Base-by-base conservation (phyloP, 805 yeast genomes). In the Babjeviella inositovora region DNA sequence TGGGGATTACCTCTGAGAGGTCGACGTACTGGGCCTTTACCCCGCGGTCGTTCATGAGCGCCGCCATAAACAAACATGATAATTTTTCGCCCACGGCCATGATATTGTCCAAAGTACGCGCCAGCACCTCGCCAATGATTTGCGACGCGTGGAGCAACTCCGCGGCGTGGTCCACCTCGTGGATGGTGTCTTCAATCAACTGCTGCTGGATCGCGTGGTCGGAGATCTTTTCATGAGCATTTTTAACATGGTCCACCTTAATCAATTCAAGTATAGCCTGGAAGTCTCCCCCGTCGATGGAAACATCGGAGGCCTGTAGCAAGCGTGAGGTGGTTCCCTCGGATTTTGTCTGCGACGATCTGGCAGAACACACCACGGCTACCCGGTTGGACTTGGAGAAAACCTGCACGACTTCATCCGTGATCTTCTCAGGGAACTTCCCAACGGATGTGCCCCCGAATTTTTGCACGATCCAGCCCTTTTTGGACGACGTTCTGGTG, bases 401-500 rank as follows among this genome's bases (percentile, higher is more conserved):
- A 13, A 57, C 66, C 39, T 69, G 70, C 22, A 90, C 79, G 23
- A 90, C 82, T 33, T 82, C 80, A 29, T 77, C 76, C 14, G 82
- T 84, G 26, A 90, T 90, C 33, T 74, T 65, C 24, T 63, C 70
- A 7, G 95, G 80, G 47, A 90, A 85, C 45, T 90, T 90, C 12
- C 98, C 98, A 15, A 90, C 95, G 22, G 90, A 73, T 9, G 98
- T 90, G 25, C 98, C 98, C 23, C 98, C 98, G 40, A 81, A 90
- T 49, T 90, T 90, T 47, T 90, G 98, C 5, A 90, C 77, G 3
- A 77, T 47, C 85, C 87, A 75, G 10, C 65, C 65, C 10, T 37
- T 31, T 19, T 19, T 22, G n/a, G n/a, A n/a, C n/a, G n/a, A n/a
- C n/a, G n/a, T n/a, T n/a, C n/a, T n/a, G n/a, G n/a, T n/a, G n/a